These are phyloP conservation scores for Rhytidhysteron rufulum DNA, from an alignment of 2,329 filamentous ascomycete genomes.

Conservation along the genomic window DNA sequence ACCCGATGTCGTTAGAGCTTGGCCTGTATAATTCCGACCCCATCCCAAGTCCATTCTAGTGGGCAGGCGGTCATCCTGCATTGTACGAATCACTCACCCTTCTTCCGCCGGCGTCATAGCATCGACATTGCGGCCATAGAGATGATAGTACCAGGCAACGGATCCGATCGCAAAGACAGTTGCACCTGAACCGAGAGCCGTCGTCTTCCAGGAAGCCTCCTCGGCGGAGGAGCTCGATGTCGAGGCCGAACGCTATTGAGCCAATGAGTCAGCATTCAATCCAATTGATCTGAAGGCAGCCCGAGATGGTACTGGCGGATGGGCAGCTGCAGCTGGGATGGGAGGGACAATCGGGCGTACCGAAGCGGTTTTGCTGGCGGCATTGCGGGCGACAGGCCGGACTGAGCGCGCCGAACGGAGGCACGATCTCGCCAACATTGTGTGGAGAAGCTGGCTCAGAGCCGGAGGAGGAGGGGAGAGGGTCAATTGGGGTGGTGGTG, in stretches of 20 bases:
- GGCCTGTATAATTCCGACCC: background rate
- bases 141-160: conserved; percentile 94
- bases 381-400: conserved; percentile 72
- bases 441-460: conserved; percentile 44
- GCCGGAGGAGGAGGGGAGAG: conserved; percentile 27
- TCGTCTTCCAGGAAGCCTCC: conserved; percentile 72
- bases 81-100: conserved; percentile 69
- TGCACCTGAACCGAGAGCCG: conserved; percentile 80
- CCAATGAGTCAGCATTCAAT: conserved; percentile 26
- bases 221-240: conserved; percentile 66
- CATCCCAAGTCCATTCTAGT: background rate
- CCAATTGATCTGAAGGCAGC: conserved; percentile 22
- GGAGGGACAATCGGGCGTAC: conserved; percentile 35
- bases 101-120: conserved; percentile 94
- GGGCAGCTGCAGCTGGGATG: conserved; percentile 26
- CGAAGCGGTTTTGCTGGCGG: conserved; percentile 43
- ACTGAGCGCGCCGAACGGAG: conserved; percentile 84
- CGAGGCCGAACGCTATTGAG: conserved; percentile 57
- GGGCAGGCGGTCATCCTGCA: background rate
- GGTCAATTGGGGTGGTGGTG: conserved; percentile 33
- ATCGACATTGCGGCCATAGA: conserved; percentile 83
- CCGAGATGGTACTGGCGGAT: conserved; percentile 21
- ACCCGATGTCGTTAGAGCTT: conserved; percentile 1
- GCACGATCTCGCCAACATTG: conserved; percentile 91
- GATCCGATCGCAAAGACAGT: conserved; percentile 84